Evolutionary conservation across 768 basidiomycete species (phyloP).

Genomic region (Terana coerulea): DNA sequence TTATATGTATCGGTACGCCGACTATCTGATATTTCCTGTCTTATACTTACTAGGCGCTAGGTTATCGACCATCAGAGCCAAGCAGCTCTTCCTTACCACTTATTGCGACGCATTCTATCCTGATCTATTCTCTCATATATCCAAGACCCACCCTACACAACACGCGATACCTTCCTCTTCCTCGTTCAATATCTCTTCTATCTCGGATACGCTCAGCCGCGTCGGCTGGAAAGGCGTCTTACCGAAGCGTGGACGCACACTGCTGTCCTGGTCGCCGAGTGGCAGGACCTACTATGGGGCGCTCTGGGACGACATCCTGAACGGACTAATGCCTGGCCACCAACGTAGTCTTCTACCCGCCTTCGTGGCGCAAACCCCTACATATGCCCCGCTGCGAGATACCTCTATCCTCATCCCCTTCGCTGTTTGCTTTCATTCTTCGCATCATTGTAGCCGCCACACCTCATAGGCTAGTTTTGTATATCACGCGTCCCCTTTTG

Average conservation of each 20-base stretch:
- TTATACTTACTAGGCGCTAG: conserved; percentile 26
- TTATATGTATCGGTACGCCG: conserved; percentile 55
- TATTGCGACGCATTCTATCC: conserved; percentile 80
- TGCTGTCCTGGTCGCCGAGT: conserved; percentile 11
- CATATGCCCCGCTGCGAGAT: neutral
- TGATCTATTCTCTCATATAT: conserved; percentile 53
- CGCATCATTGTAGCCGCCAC: neutral
- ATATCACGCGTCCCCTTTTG: neutral
- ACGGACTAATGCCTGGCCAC: conserved; percentile 14
- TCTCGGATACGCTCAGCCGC: conserved; percentile 34
- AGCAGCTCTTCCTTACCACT: conserved; percentile 60
- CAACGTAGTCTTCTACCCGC: conserved; percentile 1
- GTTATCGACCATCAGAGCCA: conserved; percentile 43
- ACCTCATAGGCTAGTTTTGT: neutral
- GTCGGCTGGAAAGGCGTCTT: conserved; percentile 39
- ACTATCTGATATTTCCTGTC: conserved; percentile 4
- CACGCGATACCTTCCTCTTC: conserved; percentile 31
- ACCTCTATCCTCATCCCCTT: neutral
- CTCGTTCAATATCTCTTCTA: conserved; percentile 26
- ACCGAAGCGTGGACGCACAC: conserved; percentile 36
- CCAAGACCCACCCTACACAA: conserved; percentile 39
- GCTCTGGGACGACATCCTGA: conserved; percentile 5
- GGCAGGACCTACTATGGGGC: conserved; percentile 10
- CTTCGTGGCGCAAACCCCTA: neutral
- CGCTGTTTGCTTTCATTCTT: too few species aligned